Conservation (phyloP, 768 basidiomycete genomes). For the Cantharellus cinnabarinus region DNA sequence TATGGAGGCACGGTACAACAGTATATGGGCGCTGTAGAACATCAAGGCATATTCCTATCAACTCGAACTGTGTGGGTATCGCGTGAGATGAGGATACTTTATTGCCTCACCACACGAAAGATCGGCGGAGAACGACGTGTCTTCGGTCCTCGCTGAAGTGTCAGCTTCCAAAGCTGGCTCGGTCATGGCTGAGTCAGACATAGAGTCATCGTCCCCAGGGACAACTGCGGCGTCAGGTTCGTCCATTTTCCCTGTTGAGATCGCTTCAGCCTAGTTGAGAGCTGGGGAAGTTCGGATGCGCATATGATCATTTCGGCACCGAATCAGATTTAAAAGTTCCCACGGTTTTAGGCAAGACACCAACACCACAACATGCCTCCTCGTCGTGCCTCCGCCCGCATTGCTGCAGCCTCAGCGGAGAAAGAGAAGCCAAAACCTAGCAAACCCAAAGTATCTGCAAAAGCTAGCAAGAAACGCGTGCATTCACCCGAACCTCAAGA, state of each 20-base stretch:
- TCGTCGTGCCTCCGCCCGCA: neutral
- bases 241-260: no score
- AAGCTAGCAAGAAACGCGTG: neutral
- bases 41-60: neutral
- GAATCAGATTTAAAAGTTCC: no score
- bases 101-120: neutral
- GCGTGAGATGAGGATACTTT: neutral
- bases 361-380: neutral
- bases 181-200: no score
- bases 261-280: no score
- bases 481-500: neutral
- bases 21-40: neutral
- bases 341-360: no score
- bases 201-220: no score
- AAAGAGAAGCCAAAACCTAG: neutral
- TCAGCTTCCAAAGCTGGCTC: no score
- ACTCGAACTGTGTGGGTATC: neutral
- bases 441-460: neutral
- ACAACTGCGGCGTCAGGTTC: no score
- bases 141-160: no score
- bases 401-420: neutral
- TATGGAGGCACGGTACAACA: neutral
- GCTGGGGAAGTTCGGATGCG: no score
- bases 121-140: neutral
- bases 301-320: no score